Evolutionary conservation across 345 rosid genomes (phyloP).

Genomic region (Salix udensis): DNA sequence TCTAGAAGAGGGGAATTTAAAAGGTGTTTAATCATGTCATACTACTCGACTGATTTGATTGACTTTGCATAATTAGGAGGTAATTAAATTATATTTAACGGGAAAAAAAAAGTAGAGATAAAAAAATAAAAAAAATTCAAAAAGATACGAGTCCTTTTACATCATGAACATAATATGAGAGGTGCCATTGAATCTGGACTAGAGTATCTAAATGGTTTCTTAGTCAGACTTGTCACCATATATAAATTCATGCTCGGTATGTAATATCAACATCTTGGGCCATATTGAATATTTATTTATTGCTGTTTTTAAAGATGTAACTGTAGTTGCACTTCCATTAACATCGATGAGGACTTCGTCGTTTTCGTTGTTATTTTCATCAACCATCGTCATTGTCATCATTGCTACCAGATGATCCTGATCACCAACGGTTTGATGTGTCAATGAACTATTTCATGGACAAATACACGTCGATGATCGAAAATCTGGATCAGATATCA

Average conservation of each 20-base stretch:
- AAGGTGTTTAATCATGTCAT: background rate
- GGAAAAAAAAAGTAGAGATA: background rate
- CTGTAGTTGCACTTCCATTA: constrained; percentile 10
- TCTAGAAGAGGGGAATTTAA: background rate
- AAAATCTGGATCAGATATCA: background rate
- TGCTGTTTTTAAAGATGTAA: background rate
- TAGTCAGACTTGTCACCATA: constrained; percentile 10
- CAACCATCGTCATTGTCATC: background rate
- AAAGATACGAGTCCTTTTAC: constrained; percentile 17
- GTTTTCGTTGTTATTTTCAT: background rate
- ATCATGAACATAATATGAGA: constrained; percentile 21
- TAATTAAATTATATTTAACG: background rate
- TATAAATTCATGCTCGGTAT: background rate
- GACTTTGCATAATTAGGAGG: background rate
- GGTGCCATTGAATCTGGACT: constrained; percentile 48
- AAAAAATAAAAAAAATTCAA: background rate
- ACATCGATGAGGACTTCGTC: constrained; percentile 5
- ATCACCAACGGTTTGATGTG: background rate
- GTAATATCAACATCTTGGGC: constrained; percentile 8
- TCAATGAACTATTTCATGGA: background rate
- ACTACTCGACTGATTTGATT: background rate
- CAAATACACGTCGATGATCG: background rate
- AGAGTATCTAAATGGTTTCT: background rate
- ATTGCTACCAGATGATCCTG: background rate
- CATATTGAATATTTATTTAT: background rate